Percentiles rank a stretch among this genome's conserved stretches.
phyloP scores from a whole-genome alignment of 2,329 filamentous ascomycete genomes.

The Microcera coccophila region DNA sequence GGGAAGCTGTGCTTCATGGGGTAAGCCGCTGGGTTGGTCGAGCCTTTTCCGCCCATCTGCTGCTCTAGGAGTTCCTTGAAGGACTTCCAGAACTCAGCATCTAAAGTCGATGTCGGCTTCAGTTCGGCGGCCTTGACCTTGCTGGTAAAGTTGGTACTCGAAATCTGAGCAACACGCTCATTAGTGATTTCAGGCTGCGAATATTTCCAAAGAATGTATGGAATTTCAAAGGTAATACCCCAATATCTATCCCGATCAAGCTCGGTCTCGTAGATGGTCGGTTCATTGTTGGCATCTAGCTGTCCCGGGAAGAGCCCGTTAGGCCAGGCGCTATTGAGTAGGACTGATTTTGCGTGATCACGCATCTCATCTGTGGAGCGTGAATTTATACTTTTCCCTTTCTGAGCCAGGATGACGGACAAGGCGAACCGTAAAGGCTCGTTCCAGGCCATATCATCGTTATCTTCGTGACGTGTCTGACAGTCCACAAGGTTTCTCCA shows the following conservation, averaged over 20 bases:
- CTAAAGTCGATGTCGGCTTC: not conserved
- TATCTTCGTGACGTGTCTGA: not conserved
- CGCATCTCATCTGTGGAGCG: slow-evolving; percentile 1
- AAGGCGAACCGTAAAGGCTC: slow-evolving; percentile 1
- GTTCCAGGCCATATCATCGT: not conserved
- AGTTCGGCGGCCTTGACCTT: not conserved
- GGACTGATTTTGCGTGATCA: not conserved
- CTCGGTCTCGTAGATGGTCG: not conserved
- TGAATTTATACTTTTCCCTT: not conserved
- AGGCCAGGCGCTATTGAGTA: not conserved
- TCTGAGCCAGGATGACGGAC: not conserved
- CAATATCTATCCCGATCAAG: not conserved
- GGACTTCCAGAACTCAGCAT: not conserved
- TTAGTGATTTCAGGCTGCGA: not conserved
- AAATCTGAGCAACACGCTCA: not conserved
- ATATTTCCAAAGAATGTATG: slow-evolving; percentile 1
- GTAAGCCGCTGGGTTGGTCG: not conserved
- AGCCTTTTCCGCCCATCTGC: not conserved
- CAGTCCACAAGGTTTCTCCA: slow-evolving; percentile 1
- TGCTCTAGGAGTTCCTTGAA: not conserved
- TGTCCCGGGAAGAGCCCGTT: slow-evolving; percentile 1
- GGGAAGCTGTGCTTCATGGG: not conserved
- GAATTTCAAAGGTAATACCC: slow-evolving; percentile 1
- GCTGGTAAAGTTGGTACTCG: not conserved
- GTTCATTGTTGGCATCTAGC: slow-evolving; percentile 1